phyloP scores from a whole-genome alignment of 164 flowering plant species.

The Berberis vulgaris region DNA sequence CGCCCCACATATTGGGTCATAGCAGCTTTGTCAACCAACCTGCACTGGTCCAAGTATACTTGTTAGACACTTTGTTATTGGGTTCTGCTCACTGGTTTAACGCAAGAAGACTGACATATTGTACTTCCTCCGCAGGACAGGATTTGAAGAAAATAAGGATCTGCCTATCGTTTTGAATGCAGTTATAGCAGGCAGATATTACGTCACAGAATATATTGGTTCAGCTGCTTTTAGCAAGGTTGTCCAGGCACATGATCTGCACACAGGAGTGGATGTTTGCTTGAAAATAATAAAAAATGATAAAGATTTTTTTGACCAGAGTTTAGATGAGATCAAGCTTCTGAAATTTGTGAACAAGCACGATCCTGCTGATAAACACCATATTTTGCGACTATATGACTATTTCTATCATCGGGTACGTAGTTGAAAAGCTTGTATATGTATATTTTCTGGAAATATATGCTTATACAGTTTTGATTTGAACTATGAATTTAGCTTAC shows the following conservation, averaged over 20 bases:
- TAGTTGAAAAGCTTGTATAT: not conserved
- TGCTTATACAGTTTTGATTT: no score
- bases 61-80: not conserved
- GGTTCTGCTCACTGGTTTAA: not conserved
- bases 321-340: slow-evolving; percentile 90
- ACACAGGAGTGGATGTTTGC: slow-evolving; percentile 75
- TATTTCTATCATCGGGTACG: slow-evolving; percentile 88
- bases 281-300: slow-evolving; percentile 92
- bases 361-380: slow-evolving; percentile 71
- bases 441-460: no score
- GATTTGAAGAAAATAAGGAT: slow-evolving; percentile 90
- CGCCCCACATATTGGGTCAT: no score
- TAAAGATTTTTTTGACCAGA: slow-evolving; percentile 92
- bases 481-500: no score
- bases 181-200: slow-evolving; percentile 76
- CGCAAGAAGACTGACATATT: not conserved
- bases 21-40: no score
- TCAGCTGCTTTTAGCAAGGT: slow-evolving; percentile 97
- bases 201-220: slow-evolving; percentile 74
- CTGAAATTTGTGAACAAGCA: slow-evolving; percentile 83
- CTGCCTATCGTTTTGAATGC: slow-evolving; percentile 62
- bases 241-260: slow-evolving; percentile 83
- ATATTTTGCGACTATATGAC: slow-evolving; percentile 85
- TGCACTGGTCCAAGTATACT: not conserved
- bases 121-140: slow-evolving; percentile 61